Percentiles rank a stretch among this genome's conserved stretches.
These are phyloP conservation scores for Botrytis fragariae DNA, from an alignment of 2,329 filamentous ascomycete species.

Conservation along the genomic window DNA sequence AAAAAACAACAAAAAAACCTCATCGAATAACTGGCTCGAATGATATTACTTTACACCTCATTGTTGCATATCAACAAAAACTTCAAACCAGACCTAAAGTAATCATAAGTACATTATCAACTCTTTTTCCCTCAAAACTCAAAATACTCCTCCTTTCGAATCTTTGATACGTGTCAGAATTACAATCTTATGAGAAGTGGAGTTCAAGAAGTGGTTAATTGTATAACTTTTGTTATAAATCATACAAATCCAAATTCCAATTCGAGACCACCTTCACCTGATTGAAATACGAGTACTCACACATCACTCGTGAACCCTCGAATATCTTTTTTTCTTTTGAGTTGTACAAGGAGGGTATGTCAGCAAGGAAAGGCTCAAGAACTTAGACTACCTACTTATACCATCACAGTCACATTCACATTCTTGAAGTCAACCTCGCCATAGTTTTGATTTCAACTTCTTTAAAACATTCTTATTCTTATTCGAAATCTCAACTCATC, in stretches of 20 bases:
- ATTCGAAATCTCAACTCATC: not conserved
- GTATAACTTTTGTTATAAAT: not conserved
- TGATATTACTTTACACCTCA: conserved; percentile 7
- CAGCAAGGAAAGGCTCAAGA: not conserved
- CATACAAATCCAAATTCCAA: not conserved
- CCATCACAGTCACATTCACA: not conserved
- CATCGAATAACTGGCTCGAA: not conserved
- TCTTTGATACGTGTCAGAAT: not conserved
- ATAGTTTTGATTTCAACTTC: not conserved
- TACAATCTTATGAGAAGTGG: not conserved
- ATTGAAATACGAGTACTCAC: conserved; percentile 1
- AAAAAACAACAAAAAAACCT: too few species aligned
- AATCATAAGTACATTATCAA: not conserved
- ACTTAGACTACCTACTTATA: not conserved
- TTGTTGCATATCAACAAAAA: not conserved
- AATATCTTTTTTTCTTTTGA: not conserved
- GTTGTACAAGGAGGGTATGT: not conserved
- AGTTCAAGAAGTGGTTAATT: not conserved
- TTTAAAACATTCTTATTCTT: not conserved
- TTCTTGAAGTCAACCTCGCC: not conserved
- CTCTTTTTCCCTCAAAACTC: not conserved
- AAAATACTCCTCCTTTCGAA: not conserved
- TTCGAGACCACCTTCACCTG: not conserved
- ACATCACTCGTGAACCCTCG: not conserved
- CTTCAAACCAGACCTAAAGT: not conserved